phyloP scores from a whole-genome alignment of 179 eudicot species.

The Beta lomatogona region DNA sequence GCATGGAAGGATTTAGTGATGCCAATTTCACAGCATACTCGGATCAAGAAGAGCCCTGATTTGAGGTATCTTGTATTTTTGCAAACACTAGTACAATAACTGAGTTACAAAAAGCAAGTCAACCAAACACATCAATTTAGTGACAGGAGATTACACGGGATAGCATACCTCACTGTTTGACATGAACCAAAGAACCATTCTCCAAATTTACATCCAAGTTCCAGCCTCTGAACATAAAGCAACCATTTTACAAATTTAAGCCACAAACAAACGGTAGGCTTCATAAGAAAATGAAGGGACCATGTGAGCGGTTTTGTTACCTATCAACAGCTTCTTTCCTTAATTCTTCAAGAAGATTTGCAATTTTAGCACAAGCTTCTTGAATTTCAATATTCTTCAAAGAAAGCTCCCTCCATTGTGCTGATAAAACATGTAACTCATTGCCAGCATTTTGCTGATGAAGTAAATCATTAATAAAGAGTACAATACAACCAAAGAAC shows the following conservation, averaged over 20 bases:
- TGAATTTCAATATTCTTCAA: constrained; percentile 79
- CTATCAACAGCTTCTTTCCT: constrained; percentile 73
- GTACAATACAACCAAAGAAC: not conserved
- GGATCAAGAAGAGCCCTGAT: not conserved
- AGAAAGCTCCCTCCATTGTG: constrained; percentile 95
- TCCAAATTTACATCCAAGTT: constrained; percentile 53
- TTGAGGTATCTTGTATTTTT: too few species aligned
- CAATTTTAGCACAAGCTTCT: constrained; percentile 66
- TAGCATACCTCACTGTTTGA: constrained; percentile 27
- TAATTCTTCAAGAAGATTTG: constrained; percentile 51
- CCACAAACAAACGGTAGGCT: constrained; percentile 1
- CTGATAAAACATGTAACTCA: constrained; percentile 80
- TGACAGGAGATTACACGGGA: not conserved
- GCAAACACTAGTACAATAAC: not conserved
- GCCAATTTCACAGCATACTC: not conserved
- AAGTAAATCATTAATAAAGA: constrained; percentile 19
- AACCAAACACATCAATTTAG: not conserved
- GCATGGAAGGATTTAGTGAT: not conserved
- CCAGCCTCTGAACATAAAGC: constrained; percentile 59
- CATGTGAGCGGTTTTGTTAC: constrained; percentile 28
- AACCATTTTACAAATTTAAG: constrained; percentile 4
- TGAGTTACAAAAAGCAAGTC: not conserved
- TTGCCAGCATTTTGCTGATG: constrained; percentile 84
- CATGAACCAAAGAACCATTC: constrained; percentile 42
- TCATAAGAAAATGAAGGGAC: not conserved